A percentile compares a stretch with the other conserved stretches of the same genome.
Conservation (phyloP, 257 asterid genomes). For the Solanum phureja region DNA sequence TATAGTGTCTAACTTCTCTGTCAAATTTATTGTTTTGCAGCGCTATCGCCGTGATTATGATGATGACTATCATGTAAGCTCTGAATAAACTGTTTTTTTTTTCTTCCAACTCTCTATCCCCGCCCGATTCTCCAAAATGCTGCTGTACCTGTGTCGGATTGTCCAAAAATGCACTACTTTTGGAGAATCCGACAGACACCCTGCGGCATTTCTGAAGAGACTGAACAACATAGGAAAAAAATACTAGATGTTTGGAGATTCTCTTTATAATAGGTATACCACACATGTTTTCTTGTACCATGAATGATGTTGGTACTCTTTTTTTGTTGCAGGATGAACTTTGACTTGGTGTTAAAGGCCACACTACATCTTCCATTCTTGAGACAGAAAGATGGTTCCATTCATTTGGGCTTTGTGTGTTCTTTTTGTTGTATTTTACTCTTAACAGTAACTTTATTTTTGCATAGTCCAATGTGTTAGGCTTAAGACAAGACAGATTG, state of each 20-base stretch:
- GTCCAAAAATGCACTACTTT: neutral
- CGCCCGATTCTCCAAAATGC: neutral
- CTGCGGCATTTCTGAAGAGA: neutral
- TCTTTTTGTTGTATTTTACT: neutral
- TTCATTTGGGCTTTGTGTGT: neutral
- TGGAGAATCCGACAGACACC: neutral
- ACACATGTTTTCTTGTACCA: neutral
- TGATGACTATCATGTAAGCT: constrained; percentile 11
- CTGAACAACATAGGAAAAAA: neutral
- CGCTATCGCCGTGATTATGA: constrained; percentile 1
- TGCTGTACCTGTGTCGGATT: neutral
- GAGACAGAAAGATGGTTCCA: neutral
- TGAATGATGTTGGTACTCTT: neutral
- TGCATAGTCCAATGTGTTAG: neutral
- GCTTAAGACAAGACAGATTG: neutral
- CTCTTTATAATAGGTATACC: neutral
- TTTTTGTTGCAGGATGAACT: neutral
- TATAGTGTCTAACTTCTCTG: neutral
- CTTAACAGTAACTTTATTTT: neutral
- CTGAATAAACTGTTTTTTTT: neutral
- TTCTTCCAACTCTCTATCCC: neutral
- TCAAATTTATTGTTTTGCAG: constrained; percentile 1
- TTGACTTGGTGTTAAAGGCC: neutral
- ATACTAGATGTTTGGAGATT: neutral
- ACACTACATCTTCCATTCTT: neutral